Base-by-base conservation (phyloP, 768 basidiomycete genomes). In the Pisolithus orientalis region DNA sequence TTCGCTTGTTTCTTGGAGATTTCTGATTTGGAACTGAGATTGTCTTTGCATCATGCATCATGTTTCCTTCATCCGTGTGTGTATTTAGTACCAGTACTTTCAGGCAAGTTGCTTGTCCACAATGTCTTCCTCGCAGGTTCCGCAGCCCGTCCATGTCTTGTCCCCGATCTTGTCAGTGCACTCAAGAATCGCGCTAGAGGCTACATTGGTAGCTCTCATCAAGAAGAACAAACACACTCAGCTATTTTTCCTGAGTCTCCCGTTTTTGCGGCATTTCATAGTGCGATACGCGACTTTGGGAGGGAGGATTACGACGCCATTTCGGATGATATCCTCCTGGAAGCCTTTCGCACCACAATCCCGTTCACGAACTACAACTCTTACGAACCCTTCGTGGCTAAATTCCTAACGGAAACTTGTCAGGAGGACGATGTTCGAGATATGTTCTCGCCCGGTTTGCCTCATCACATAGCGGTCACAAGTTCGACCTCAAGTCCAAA, bases 301-400 rank as follows among this genome's bases (percentile, higher is more conserved):
- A 25, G 47, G 42, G 17, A 43, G 25, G 38, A 37, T 10, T 28
- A 39, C 21, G 47, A 49, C 34, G 29, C 39, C n/a, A 31, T 42
- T 40, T 39, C 32, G 14, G 40, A 45, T 6, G 42, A 56, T 24
- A 8, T 7, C 6, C 53, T 64, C 32, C 6, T 61, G n/a, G 40
- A 56, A 37, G 34, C 25, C 25, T 63, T 51, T 55, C 57, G 55
- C 28, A 40, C 45, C 29, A 50, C 39, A 27, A 14, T 61, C 39
- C 62, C 60, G 25, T 43, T 63, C 34, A 61, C 60, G 2, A n/a
- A 11, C 13, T 64, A 63, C 14, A 60, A 61, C 16, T 29, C 59
- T 21, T 63, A 59, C 46, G 53, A 58, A 24, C 57, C 62, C 0
- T 57, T 55, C 17, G 5, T 38, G 16, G 37, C 37, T 38, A 38